These are phyloP conservation scores for Curvularia sp. DNA, from an alignment of 2,329 filamentous ascomycete species.

Conservation along the genomic window DNA sequence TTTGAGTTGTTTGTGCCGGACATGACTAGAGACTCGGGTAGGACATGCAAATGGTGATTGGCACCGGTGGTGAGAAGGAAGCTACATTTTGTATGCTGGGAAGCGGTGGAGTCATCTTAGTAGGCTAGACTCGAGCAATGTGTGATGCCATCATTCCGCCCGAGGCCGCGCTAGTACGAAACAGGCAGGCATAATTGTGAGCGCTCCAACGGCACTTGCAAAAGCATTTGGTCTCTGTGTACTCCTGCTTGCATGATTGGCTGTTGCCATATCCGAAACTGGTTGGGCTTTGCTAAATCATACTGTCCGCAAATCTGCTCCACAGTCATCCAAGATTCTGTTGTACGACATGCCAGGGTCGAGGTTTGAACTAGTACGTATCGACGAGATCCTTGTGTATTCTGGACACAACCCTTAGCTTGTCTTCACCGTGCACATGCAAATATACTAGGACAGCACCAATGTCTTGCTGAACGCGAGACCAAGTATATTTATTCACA, in stretches of 20 bases:
- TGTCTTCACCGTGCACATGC: not conserved
- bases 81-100: constrained; percentile 26
- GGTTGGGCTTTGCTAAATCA: not conserved
- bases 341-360: not conserved
- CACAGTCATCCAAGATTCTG: not conserved
- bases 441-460: not conserved
- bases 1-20: constrained; percentile 26
- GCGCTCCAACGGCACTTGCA: constrained; percentile 18
- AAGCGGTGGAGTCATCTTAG: constrained; percentile 17
- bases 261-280: not conserved
- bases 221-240: not conserved
- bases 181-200: constrained; percentile 23
- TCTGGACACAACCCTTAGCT: not conserved
- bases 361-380: not conserved
- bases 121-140: constrained; percentile 11
- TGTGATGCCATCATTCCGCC: constrained; percentile 22
- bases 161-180: constrained; percentile 18
- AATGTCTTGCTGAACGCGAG: not conserved
- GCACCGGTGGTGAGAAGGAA: constrained; percentile 9
- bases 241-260: not conserved
- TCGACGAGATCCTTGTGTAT: not conserved
- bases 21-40: constrained; percentile 24
- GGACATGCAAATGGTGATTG: not conserved
- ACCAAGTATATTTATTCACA: not conserved
- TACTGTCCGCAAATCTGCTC: not conserved